phyloP scores from a whole-genome alignment of 2,329 filamentous ascomycete species.

The Alternaria arborescens region DNA sequence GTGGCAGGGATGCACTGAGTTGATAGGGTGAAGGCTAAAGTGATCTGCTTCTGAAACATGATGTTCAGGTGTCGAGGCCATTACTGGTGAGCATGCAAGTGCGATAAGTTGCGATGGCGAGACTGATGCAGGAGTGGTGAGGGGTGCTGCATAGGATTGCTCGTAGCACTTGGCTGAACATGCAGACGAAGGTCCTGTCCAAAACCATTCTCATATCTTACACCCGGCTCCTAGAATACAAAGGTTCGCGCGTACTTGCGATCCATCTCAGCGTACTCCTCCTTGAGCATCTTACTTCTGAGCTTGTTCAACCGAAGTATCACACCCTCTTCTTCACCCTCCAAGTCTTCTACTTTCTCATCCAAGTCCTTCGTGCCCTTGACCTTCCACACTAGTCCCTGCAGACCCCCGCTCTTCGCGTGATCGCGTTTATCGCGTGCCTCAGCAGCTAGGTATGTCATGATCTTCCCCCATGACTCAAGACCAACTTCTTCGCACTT shows the following conservation, averaged over 20 bases:
- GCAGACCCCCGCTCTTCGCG: slow-evolving; percentile 31
- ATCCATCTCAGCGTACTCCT: slow-evolving; percentile 48
- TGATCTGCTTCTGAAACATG: slow-evolving; percentile 13
- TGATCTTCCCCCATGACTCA: slow-evolving; percentile 85
- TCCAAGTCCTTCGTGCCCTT: slow-evolving; percentile 39
- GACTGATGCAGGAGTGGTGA: background rate
- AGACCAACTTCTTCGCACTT: slow-evolving; percentile 81
- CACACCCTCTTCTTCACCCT: slow-evolving; percentile 49
- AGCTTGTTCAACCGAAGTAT: slow-evolving; percentile 46
- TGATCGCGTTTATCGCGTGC: slow-evolving; percentile 47
- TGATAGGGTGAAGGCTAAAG: slow-evolving; percentile 23
- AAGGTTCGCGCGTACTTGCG: slow-evolving; percentile 47
- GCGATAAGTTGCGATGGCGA: background rate
- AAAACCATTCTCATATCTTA: slow-evolving; percentile 6
- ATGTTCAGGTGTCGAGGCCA: background rate
- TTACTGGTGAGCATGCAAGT: slow-evolving; percentile 2
- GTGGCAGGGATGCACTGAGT: slow-evolving; percentile 13
- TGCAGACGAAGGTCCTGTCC: background rate
- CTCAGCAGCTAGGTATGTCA: slow-evolving; percentile 67
- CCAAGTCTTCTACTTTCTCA: slow-evolving; percentile 41
- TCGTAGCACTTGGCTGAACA: background rate
- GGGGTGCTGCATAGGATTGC: background rate
- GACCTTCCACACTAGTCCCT: slow-evolving; percentile 36
- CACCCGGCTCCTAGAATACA: slow-evolving; percentile 38
- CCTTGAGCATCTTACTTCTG: slow-evolving; percentile 43